Conservation (phyloP, 2,329 filamentous ascomycete genomes). For the Didymella arachidicola region DNA sequence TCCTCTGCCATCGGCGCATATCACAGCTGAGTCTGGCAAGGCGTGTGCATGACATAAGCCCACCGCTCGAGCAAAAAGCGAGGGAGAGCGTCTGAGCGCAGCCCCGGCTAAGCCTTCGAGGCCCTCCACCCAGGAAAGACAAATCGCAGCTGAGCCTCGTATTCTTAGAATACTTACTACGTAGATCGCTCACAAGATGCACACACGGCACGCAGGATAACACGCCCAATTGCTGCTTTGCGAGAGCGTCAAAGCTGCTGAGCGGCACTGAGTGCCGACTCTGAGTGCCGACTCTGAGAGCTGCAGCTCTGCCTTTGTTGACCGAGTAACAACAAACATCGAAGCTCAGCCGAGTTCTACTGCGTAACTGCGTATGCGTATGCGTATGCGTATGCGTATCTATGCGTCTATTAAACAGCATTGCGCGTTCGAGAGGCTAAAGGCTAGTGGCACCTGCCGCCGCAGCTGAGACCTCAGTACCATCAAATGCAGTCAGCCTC, state of each 20-base stretch:
- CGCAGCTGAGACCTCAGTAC: background rate
- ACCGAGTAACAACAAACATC: background rate
- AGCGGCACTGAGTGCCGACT: slow-evolving; percentile 3
- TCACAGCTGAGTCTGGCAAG: slow-evolving; percentile 3
- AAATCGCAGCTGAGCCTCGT: background rate
- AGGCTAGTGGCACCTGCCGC: slow-evolving; percentile 1
- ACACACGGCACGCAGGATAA: slow-evolving; percentile 2
- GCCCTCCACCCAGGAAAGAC: background rate
- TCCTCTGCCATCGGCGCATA: background rate
- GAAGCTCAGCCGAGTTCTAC: slow-evolving; percentile 5
- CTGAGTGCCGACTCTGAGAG: too few relatives aligned
- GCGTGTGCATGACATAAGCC: slow-evolving; percentile 2
- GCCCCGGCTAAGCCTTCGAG: slow-evolving; percentile 4
- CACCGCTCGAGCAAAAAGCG: slow-evolving; percentile 7
- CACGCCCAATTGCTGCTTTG: background rate
- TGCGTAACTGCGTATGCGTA: slow-evolving; percentile 14
- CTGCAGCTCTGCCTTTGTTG: background rate
- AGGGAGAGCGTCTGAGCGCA: background rate
- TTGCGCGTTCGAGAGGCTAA: slow-evolving; percentile 4
- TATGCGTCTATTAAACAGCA: background rate
- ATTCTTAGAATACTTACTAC: background rate
- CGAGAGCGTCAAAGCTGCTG: slow-evolving; percentile 51
- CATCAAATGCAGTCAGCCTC: slow-evolving; percentile 3
- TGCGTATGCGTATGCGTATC: slow-evolving; percentile 11
- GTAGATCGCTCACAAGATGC: slow-evolving; percentile 6